Conservation (phyloP, 2,329 filamentous ascomycete species). For the Catunica adiposa region DNA sequence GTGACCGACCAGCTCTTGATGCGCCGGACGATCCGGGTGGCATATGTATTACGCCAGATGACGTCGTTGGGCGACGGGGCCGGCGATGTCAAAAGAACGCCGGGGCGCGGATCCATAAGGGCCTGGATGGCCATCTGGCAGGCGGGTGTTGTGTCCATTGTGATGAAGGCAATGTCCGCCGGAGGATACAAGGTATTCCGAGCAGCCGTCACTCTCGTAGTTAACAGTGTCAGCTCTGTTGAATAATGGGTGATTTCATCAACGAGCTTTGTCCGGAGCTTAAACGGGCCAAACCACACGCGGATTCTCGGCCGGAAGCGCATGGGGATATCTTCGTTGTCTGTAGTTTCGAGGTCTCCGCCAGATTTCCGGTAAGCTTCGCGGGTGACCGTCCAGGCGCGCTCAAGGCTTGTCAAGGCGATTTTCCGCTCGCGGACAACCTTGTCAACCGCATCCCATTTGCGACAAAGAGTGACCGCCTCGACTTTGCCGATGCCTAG, state of each 20-base stretch:
- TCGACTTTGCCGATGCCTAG: constrained; percentile 82
- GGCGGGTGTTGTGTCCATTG: constrained; percentile 87
- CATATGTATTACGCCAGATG: constrained; percentile 89
- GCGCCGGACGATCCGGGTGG: constrained; percentile 56
- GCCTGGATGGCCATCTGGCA: constrained; percentile 94
- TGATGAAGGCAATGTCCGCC: constrained; percentile 81
- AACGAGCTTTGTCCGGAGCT: constrained; percentile 52
- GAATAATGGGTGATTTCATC: constrained; percentile 94
- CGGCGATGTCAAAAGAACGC: constrained; percentile 66
- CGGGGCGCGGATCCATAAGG: constrained; percentile 75
- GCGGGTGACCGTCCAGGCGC: constrained; percentile 49
- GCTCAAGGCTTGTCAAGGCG: constrained; percentile 58
- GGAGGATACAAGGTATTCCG: constrained; percentile 61
- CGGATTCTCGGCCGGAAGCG: constrained; percentile 46
- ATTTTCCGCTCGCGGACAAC: constrained; percentile 51
- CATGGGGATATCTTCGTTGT: neutral
- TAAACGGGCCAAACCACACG: constrained; percentile 64
- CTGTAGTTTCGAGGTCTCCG: neutral
- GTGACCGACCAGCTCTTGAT: constrained; percentile 72
- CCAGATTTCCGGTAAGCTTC: neutral
- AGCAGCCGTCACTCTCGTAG: constrained; percentile 54
- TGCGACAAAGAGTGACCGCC: constrained; percentile 65
- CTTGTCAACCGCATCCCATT: constrained; percentile 71
- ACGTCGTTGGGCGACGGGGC: constrained; percentile 83
- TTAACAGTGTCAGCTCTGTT: constrained; percentile 62